phyloP scores from a whole-genome alignment of 1,284 basidiomycete genomes.

The Chalciporus sp. region DNA sequence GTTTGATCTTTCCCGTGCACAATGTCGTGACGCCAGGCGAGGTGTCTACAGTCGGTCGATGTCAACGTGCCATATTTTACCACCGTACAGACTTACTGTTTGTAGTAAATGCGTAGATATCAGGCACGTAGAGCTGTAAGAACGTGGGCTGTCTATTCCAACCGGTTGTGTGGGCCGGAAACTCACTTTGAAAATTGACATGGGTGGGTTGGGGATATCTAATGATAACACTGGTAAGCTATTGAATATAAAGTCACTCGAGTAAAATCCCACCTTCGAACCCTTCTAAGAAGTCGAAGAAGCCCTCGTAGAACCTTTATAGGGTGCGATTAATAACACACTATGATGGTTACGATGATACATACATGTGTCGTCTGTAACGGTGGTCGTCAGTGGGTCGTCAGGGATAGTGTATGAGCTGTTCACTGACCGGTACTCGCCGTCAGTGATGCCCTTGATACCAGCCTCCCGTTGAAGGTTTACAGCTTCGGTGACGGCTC shows the following conservation, averaged over 20 bases:
- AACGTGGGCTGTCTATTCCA: background rate
- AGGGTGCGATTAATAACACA: constrained; percentile 4
- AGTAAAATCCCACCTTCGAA: constrained; percentile 23
- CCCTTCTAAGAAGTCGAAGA: constrained; percentile 29
- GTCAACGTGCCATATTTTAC: constrained; percentile 24
- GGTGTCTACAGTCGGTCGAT: constrained; percentile 43
- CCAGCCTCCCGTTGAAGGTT: constrained; percentile 52
- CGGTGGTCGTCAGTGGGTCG: constrained; percentile 37
- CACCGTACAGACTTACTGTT: constrained; percentile 43
- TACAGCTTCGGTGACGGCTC: constrained; percentile 54
- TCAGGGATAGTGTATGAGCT: constrained; percentile 53
- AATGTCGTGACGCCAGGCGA: constrained; percentile 48
- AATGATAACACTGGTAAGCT: constrained; percentile 4
- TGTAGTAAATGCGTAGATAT: constrained; percentile 58
- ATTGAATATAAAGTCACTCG: background rate
- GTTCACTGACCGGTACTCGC: constrained; percentile 48
- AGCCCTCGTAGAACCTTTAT: constrained; percentile 29
- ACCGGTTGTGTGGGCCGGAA: background rate
- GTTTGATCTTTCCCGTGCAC: constrained; percentile 63
- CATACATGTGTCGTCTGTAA: constrained; percentile 32
- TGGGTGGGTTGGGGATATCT: constrained; percentile 26
- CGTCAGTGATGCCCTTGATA: constrained; percentile 61
- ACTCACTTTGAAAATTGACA: constrained; percentile 23
- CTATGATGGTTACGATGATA: background rate
- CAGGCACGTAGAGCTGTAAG: constrained; percentile 37